Evolutionary conservation across 352 stramenopile species (phyloP).

Genomic region (Pilasporangium apinafurcum): DNA sequence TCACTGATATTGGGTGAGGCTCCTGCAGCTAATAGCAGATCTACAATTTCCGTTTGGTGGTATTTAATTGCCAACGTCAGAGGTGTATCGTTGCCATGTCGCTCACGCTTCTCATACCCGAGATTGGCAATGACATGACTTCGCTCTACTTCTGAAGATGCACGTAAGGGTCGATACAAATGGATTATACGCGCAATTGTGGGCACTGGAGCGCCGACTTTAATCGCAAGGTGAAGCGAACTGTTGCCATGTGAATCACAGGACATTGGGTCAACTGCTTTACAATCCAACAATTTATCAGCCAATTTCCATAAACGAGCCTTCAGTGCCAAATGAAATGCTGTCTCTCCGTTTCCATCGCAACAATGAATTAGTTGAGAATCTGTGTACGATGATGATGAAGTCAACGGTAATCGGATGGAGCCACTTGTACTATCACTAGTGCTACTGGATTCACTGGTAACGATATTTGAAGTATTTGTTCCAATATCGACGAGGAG

Average conservation of each 20-base stretch:
- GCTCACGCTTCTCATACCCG: conserved; percentile 22
- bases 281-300: conserved; percentile 31
- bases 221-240: conserved; percentile 57
- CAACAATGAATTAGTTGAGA: conserved; percentile 30
- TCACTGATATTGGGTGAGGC: conserved; percentile 17
- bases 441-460: neutral
- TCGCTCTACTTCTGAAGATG: conserved; percentile 8
- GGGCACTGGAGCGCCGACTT: conserved; percentile 36
- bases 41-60: conserved; percentile 43
- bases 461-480: conserved; percentile 5
- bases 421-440: neutral
- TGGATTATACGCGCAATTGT: conserved; percentile 39
- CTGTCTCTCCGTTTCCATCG: conserved; percentile 38
- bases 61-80: conserved; percentile 52
- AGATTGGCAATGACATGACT: conserved; percentile 13
- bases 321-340: conserved; percentile 56
- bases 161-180: conserved; percentile 21
- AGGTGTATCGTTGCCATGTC: conserved; percentile 42
- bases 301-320: conserved; percentile 59
- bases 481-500: conserved; percentile 32
- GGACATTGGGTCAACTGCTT: conserved; percentile 32
- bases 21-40: conserved; percentile 29
- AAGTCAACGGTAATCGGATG: neutral
- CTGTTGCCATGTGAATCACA: conserved; percentile 45
- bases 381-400: conserved; percentile 8